These are phyloP conservation scores for Pseudonitzschia multiseries DNA, from an alignment of 108 stramenopile genomes.

Conservation along the genomic window DNA sequence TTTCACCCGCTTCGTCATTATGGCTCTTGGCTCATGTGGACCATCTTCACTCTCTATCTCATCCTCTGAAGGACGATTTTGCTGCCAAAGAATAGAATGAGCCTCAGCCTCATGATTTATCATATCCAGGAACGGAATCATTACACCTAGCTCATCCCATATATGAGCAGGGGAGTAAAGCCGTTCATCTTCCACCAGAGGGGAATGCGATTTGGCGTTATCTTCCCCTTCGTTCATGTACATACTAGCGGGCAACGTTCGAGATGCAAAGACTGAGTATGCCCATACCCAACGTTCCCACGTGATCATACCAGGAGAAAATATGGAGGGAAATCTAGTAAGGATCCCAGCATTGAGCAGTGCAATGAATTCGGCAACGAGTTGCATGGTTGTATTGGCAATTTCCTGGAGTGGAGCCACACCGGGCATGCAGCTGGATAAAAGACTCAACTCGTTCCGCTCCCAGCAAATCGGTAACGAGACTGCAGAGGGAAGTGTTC, in stretches of 20 bases:
- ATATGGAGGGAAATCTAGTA: constrained; percentile 57
- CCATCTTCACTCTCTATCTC: constrained; percentile 20
- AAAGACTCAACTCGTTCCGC: constrained; percentile 76
- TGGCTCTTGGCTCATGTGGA: constrained; percentile 35
- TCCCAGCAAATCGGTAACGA: constrained; percentile 85
- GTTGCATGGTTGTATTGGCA: constrained; percentile 65
- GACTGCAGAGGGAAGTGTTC: constrained; percentile 80
- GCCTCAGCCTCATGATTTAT: constrained; percentile 81
- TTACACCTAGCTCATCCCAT: constrained; percentile 81
- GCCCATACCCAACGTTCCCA: constrained; percentile 94
- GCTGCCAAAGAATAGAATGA: constrained; percentile 64
- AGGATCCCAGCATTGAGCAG: constrained; percentile 78
- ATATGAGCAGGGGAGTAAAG: constrained; percentile 59
- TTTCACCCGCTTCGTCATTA: constrained; percentile 57
- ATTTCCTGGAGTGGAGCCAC: constrained; percentile 72
- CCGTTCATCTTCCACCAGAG: constrained; percentile 22
- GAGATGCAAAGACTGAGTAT: constrained; percentile 67
- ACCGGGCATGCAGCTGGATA: constrained; percentile 79
- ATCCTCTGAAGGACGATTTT: background rate
- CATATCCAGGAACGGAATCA: constrained; percentile 88
- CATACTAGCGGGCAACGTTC: constrained; percentile 58
- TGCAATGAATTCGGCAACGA: constrained; percentile 70
- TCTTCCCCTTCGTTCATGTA: constrained; percentile 51
- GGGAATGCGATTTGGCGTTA: constrained; percentile 28
- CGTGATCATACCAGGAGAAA: constrained; percentile 76